phyloP scores from a whole-genome alignment of 2,329 filamentous ascomycete species.

The Aspergillus sojae region DNA sequence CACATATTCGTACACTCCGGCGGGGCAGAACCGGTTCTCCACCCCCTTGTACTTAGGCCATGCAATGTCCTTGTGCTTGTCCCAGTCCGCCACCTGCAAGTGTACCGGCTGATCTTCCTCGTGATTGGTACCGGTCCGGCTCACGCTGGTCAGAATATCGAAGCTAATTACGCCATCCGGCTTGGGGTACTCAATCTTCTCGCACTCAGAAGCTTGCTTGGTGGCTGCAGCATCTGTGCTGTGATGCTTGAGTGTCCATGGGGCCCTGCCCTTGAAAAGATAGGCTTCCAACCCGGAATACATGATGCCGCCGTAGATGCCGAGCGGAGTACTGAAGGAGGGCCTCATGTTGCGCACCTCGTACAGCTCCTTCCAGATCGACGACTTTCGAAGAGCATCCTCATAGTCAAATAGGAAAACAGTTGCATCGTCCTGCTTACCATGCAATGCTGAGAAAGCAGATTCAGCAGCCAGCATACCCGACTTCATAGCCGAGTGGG shows the following conservation, averaged over 20 bases:
- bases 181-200: constrained; percentile 95
- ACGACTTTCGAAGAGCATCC: constrained; percentile 78
- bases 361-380: constrained; percentile 91
- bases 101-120: constrained; percentile 98
- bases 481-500: constrained; percentile 95
- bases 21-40: constrained; percentile 96
- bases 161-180: constrained; percentile 94
- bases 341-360: constrained; percentile 97
- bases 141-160: constrained; percentile 94
- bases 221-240: constrained; percentile 76
- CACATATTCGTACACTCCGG: constrained; percentile 96
- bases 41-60: constrained; percentile 89
- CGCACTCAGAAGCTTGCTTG: constrained; percentile 74
- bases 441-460: constrained; percentile 73
- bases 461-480: constrained; percentile 96
- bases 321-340: constrained; percentile 85
- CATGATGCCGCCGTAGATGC: constrained; percentile 83
- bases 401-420: constrained; percentile 96
- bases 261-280: constrained; percentile 78
- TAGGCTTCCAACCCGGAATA: constrained; percentile 95
- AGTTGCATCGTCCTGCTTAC: constrained; percentile 59
- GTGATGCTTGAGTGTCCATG: constrained; percentile 91
- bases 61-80: constrained; percentile 78
- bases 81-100: constrained; percentile 93
- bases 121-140: constrained; percentile 94